Base-by-base conservation (phyloP, 495 filamentous ascomycete species). In the Schizothecium vesticola region DNA sequence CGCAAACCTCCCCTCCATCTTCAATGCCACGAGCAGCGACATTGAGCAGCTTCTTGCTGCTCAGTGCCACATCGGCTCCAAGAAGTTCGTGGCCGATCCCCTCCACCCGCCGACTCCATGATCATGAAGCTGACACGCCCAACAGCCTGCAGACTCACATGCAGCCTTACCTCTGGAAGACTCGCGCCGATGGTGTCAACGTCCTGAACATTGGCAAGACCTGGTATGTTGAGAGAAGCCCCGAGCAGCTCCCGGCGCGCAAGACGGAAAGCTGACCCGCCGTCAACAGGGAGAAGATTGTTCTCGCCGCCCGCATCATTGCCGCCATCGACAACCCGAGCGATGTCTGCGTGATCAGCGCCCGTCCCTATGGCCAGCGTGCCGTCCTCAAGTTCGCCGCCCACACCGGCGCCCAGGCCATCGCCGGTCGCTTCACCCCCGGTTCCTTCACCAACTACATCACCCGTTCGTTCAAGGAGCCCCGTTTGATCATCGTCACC, bases 391-490 rank as follows among this genome's bases (percentile, higher is more conserved):
- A 99, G 88, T 99, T 97, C 86, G 94, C 94, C 75, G 84, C 91
- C 69, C 93, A 99, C 88, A 99, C 94, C 74, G 94, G 95, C 83
- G 93, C 94, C 78, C 92, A 92, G 77, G 92, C 95, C 80, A 99
- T 99, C 80, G 96, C 95, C 76, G 95, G 95, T 86, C 94, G 95
- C 82, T 99, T 99, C 90, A 99, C 95, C 78, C 95, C 95, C 78
- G 95, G 95, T 88, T 97, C 96, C 82, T 99, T 99, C 91, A 99
- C 95, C 88, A 99, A 99, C 86, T 99, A 99, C 91, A 99, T 97
- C 90, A 99, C 95, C 81, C 96, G 95, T 79, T 97, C 95, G 76
- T 99, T 99, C 91, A 98, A 97, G 90, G 95, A 99, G 86, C 95
- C 95, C 78, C 96, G 95, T 80, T 89, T 99, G 75, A 98, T 99